These are phyloP conservation scores for Aspergillus nomiae DNA, from an alignment of 2,329 filamentous ascomycete species.

Conservation along the genomic window DNA sequence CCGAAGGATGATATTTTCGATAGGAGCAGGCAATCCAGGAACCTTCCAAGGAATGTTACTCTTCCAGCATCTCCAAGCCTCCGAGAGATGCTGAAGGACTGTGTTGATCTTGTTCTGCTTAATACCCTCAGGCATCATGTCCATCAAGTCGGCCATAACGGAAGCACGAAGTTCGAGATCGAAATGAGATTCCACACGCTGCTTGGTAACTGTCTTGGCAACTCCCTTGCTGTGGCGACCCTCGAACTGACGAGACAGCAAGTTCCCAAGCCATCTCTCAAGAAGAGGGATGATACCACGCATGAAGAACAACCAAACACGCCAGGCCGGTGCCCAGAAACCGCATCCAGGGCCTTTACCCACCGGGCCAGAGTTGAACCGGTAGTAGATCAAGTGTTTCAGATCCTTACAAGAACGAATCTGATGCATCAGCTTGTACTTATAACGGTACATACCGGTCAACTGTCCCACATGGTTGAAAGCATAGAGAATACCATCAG, in stretches of 20 bases:
- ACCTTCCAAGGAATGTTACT: slow-evolving; percentile 99
- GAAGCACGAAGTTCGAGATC: slow-evolving; percentile 95
- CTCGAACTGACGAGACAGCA: slow-evolving; percentile 96
- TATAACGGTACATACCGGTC: slow-evolving; percentile 99
- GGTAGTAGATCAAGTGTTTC: slow-evolving; percentile 98
- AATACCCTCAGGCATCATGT: slow-evolving; percentile 99
- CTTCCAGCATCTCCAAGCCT: slow-evolving; percentile 99
- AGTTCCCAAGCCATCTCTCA: slow-evolving; percentile 95
- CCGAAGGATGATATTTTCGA: slow-evolving; percentile 97
- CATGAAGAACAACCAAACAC: slow-evolving; percentile 99
- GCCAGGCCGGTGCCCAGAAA: slow-evolving; percentile 98
- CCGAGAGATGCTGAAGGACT: slow-evolving; percentile 92
- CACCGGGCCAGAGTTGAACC: slow-evolving; percentile 95
- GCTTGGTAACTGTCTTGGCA: slow-evolving; percentile 98
- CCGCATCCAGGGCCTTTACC: slow-evolving; percentile 97
- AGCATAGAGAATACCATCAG: slow-evolving; percentile 97
- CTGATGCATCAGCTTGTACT: slow-evolving; percentile 99
- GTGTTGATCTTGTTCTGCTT: slow-evolving; percentile 99
- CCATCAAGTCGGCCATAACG: slow-evolving; percentile 98
- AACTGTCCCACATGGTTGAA: slow-evolving; percentile 99
- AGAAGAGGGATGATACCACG: slow-evolving; percentile 95
- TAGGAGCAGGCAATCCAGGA: slow-evolving; percentile 89
- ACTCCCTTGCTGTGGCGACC: slow-evolving; percentile 98
- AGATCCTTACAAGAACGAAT: slow-evolving; percentile 98
- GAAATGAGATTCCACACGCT: slow-evolving; percentile 97